A percentile compares a stretch with the other conserved stretches of the same genome.
phyloP scores from a whole-genome alignment of 1,284 basidiomycete genomes.

The Ustilago sp. region DNA sequence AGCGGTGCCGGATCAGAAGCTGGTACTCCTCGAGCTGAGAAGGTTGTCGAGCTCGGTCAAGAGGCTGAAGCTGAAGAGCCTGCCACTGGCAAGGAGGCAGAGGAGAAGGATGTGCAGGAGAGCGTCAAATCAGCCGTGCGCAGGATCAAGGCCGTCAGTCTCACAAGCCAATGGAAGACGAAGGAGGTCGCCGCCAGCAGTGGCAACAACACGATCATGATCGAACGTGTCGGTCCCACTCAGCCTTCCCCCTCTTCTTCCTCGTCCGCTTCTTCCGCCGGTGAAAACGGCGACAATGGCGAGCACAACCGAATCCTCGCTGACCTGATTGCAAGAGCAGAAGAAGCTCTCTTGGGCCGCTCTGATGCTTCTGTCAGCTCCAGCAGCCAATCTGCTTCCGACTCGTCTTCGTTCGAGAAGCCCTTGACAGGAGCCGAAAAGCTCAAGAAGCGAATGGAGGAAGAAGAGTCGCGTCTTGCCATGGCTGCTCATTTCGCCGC shows the following conservation, averaged over 20 bases:
- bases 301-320: constrained; percentile 31
- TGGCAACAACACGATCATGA: constrained; percentile 54
- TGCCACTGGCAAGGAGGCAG: constrained; percentile 3
- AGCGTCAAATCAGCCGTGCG: constrained; percentile 45
- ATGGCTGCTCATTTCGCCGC: constrained; percentile 49
- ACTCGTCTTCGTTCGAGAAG: not conserved
- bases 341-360: constrained; percentile 30
- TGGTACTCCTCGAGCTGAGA: constrained; percentile 17
- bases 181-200: constrained; percentile 44
- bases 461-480: constrained; percentile 42
- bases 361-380: not conserved
- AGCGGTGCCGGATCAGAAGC: not conserved
- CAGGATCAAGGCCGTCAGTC: constrained; percentile 45
- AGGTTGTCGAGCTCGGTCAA: constrained; percentile 29
- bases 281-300: not conserved
- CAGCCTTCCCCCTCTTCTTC: constrained; percentile 1
- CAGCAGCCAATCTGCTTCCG: not conserved
- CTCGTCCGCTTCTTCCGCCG: not conserved
- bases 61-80: constrained; percentile 32
- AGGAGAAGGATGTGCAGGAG: constrained; percentile 12
- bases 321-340: constrained; percentile 41
- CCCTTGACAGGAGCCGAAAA: constrained; percentile 20
- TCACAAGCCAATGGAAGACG: constrained; percentile 54
- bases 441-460: constrained; percentile 46
- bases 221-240: constrained; percentile 35